These are phyloP conservation scores for Allium sativum DNA, from an alignment of 106 monocot species.

Conservation along the genomic window DNA sequence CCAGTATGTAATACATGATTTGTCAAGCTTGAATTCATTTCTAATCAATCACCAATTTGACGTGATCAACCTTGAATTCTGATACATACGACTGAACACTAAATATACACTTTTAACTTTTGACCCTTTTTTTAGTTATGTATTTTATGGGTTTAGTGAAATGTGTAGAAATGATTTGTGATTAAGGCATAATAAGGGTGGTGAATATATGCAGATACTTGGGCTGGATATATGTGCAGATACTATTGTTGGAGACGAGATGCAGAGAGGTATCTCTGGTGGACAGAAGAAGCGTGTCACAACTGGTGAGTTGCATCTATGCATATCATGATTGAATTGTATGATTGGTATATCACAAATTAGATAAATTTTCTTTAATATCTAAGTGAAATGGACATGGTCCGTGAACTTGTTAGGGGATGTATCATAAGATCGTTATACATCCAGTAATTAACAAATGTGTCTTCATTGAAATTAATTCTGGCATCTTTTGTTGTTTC, in stretches of 20 bases:
- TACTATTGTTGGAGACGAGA: conserved; percentile 44
- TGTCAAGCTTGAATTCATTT: too few relatives aligned
- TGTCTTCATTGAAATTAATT: background rate
- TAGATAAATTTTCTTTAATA: background rate
- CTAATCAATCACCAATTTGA: too few relatives aligned
- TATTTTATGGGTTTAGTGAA: background rate
- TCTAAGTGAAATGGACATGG: too few relatives aligned
- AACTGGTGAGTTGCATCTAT: conserved; percentile 23
- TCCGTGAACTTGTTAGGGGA: too few relatives aligned
- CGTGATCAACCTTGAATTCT: too few relatives aligned
- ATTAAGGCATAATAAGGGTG: background rate
- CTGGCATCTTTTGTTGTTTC: background rate
- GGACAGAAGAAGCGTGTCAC: conserved; percentile 60
- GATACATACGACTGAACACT: too few relatives aligned
- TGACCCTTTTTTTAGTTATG: background rate
- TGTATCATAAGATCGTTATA: background rate
- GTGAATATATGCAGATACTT: conserved; percentile 30
- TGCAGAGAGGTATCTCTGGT: conserved; percentile 52
- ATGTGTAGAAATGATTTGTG: background rate
- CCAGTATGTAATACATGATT: too few relatives aligned
- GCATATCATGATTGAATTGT: background rate
- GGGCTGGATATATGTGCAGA: conserved; percentile 53
- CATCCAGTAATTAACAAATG: background rate
- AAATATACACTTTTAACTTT: too few relatives aligned
- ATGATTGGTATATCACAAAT: background rate